These are phyloP conservation scores for Venturiaceae sp. DNA, from an alignment of 2,329 filamentous ascomycete genomes.

Conservation along the genomic window DNA sequence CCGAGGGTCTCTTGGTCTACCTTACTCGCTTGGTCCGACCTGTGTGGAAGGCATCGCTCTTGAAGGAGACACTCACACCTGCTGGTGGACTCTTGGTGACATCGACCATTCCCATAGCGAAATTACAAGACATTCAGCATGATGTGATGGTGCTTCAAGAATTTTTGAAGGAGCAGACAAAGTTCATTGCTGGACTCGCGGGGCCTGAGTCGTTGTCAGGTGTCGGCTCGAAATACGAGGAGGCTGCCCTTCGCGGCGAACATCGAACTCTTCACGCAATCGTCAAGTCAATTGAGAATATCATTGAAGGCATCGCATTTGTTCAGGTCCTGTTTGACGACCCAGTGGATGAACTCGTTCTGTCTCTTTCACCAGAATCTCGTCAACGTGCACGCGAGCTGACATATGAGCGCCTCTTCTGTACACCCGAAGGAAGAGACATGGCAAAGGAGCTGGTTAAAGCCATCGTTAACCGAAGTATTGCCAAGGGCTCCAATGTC, in stretches of 20 bases:
- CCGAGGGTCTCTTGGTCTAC: slow-evolving; percentile 81
- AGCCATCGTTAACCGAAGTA: slow-evolving; percentile 95
- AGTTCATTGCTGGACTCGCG: slow-evolving; percentile 87
- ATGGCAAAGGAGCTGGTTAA: slow-evolving; percentile 92
- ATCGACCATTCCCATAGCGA: slow-evolving; percentile 57
- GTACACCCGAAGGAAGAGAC: slow-evolving; percentile 67
- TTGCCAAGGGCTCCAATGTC: slow-evolving; percentile 91
- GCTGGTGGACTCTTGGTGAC: slow-evolving; percentile 53
- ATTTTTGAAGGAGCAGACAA: slow-evolving; percentile 80
- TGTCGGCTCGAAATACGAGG: slow-evolving; percentile 74
- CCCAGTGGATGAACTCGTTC: slow-evolving; percentile 77
- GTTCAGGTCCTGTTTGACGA: slow-evolving; percentile 93
- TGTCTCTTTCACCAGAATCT: slow-evolving; percentile 60
- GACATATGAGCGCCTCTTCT: slow-evolving; percentile 84
- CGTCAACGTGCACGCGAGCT: slow-evolving; percentile 63
- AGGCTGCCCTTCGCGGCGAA: slow-evolving; percentile 85
- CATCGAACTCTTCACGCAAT: slow-evolving; percentile 86
- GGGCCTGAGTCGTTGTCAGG: slow-evolving; percentile 77
- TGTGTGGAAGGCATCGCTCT: slow-evolving; percentile 75
- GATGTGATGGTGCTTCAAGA: slow-evolving; percentile 68
- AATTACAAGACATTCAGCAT: slow-evolving; percentile 68
- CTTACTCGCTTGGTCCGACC: slow-evolving; percentile 79
- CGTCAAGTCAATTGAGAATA: slow-evolving; percentile 75
- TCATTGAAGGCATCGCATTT: slow-evolving; percentile 94
- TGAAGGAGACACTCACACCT: slow-evolving; percentile 44